Conservation (phyloP, 1,139 yeast species). For the Hansenula sp. region DNA sequence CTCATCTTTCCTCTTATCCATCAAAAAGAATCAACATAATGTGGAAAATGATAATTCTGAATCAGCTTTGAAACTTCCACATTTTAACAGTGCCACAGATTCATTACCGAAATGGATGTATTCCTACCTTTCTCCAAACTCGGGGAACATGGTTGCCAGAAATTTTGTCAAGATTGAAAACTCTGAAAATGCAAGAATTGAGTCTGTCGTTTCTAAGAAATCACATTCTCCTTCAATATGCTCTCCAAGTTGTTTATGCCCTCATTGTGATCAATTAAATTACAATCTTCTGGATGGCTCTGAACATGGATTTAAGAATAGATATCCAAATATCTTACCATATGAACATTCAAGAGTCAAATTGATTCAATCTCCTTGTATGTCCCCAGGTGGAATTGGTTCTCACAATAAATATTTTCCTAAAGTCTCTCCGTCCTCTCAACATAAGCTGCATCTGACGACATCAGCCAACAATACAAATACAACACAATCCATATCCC, state of each 20-base stretch:
- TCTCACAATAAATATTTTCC: conserved; percentile 15
- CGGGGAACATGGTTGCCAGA: conserved; percentile 32
- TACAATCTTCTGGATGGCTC: conserved; percentile 19
- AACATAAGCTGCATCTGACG: background rate
- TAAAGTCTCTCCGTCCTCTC: background rate
- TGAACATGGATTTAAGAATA: conserved; percentile 45
- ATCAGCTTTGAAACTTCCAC: conserved; percentile 11
- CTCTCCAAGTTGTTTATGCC: conserved; percentile 15
- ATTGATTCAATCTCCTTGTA: conserved; percentile 34
- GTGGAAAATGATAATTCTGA: conserved; percentile 1
- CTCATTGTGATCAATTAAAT: conserved; percentile 8
- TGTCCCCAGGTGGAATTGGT: conserved; percentile 8
- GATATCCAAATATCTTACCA: conserved; percentile 81
- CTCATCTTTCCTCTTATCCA: conserved; percentile 16
- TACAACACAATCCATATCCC: conserved; percentile 1
- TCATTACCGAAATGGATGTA: conserved; percentile 48
- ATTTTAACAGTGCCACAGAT: conserved; percentile 18
- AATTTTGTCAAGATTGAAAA: conserved; percentile 47
- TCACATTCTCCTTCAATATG: conserved; percentile 23
- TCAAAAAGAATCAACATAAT: conserved; percentile 15
- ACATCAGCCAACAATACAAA: background rate
- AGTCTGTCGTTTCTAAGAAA: conserved; percentile 23
- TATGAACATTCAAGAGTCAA: conserved; percentile 78
- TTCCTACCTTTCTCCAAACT: conserved; percentile 29
- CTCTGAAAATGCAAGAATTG: conserved; percentile 46